Conservation (phyloP, 345 rosid species). For the Ceriops tagal region DNA sequence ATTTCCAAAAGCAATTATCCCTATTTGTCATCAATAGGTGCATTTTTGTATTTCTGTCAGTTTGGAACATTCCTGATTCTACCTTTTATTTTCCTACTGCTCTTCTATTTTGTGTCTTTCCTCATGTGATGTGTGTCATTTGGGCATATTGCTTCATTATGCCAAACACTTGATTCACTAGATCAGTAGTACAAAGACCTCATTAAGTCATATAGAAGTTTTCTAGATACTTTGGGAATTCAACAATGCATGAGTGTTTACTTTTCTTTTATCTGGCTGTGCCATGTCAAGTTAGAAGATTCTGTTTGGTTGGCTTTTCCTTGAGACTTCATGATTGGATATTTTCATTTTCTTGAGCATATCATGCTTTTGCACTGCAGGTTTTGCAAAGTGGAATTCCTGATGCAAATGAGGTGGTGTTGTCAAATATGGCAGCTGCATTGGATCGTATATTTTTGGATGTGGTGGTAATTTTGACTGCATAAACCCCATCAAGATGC, state of each 20-base stretch:
- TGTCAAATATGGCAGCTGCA: conserved; percentile 78
- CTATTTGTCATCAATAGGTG: neutral
- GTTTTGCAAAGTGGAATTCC: conserved; percentile 66
- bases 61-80: neutral
- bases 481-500: conserved; percentile 10
- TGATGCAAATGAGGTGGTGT: conserved; percentile 50
- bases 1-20: neutral
- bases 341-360: neutral
- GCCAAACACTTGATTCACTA: neutral
- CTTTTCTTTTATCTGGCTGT: no score
- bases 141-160: neutral
- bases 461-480: conserved; percentile 56
- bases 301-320: neutral
- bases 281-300: neutral
- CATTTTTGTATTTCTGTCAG: neutral
- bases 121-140: neutral
- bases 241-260: no score
- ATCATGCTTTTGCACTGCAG: conserved; percentile 35
- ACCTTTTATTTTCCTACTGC: neutral
- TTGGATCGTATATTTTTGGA: conserved; percentile 78
- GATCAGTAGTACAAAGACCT: no score
- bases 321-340: neutral
- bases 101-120: neutral
- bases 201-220: no score
- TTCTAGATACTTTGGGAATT: no score